Conservation (phyloP, 1,139 yeast species). For the Saccharomycopsis phalli region DNA sequence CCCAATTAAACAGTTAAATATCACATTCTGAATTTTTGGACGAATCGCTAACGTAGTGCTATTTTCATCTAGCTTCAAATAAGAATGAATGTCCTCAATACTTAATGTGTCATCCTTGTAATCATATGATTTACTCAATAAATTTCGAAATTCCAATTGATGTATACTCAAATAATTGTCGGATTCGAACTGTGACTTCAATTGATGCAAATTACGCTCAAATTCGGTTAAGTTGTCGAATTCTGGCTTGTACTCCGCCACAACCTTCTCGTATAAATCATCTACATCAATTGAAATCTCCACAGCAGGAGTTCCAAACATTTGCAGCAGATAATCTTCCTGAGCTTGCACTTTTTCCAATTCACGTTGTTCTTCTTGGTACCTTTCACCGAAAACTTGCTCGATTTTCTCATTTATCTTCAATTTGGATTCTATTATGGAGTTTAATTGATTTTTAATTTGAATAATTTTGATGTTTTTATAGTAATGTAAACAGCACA, state of each 20-base stretch:
- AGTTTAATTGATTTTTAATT: slow-evolving; percentile 17
- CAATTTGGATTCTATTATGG: slow-evolving; percentile 6
- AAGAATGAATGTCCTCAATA: neutral
- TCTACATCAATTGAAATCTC: slow-evolving; percentile 14
- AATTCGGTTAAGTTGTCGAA: slow-evolving; percentile 11
- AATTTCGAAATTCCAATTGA: neutral
- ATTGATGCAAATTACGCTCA: slow-evolving; percentile 9
- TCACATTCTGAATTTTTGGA: slow-evolving; percentile 13
- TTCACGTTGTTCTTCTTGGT: slow-evolving; percentile 10
- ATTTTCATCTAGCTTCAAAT: slow-evolving; percentile 7
- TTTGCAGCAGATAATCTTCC: slow-evolving; percentile 8
- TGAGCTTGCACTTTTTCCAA: slow-evolving; percentile 4
- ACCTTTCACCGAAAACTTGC: slow-evolving; percentile 7
- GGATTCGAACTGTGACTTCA: slow-evolving; percentile 12
- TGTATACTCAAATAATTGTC: slow-evolving; percentile 12
- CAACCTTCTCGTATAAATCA: slow-evolving; percentile 15
- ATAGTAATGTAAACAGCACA: slow-evolving; percentile 12
- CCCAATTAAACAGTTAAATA: slow-evolving; percentile 17
- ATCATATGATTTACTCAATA: too few relatives aligned
- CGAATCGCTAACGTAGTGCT: slow-evolving; percentile 9
- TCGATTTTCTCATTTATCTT: slow-evolving; percentile 12
- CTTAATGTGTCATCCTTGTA: neutral
- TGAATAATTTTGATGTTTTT: slow-evolving; percentile 18
- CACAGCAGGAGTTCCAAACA: slow-evolving; percentile 5
- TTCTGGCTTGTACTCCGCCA: slow-evolving; percentile 6